Evolutionary conservation across 495 filamentous ascomycete genomes (phyloP).

Genomic region (Pyronema omphalodes): DNA sequence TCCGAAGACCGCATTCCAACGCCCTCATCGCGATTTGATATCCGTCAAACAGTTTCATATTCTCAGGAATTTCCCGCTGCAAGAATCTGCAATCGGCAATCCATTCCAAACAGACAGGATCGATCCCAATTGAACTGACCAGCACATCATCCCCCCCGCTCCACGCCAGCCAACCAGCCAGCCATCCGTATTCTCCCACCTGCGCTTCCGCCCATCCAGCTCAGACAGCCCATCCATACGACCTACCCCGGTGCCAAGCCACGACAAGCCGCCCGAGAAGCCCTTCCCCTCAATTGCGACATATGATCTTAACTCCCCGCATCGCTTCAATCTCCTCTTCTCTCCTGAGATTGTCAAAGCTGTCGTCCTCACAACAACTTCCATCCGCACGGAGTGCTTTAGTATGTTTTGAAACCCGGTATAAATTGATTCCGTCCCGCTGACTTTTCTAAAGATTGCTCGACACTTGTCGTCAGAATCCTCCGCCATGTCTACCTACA

Average conservation of each 20-base stretch:
- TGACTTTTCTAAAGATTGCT: slow-evolving; percentile 13
- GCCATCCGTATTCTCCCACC: no score
- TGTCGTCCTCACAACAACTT: not conserved
- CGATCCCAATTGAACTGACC: no score
- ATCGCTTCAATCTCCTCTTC: not conserved
- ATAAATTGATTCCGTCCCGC: not conserved
- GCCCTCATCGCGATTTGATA: no score
- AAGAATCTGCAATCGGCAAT: not conserved
- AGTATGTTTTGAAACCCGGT: not conserved
- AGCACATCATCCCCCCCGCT: no score
- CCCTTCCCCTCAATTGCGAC: not conserved
- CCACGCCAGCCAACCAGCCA: no score
- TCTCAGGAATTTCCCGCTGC: not conserved
- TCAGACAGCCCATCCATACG: not conserved
- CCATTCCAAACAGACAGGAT: not conserved
- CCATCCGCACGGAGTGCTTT: slow-evolving; percentile 1
- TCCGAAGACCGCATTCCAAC: no score
- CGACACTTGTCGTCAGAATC: slow-evolving; percentile 18
- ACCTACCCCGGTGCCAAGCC: not conserved
- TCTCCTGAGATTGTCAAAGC: not conserved
- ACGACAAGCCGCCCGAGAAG: not conserved
- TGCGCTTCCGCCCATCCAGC: no score
- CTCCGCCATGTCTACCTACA: slow-evolving; percentile 30
- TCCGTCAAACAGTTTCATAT: no score
- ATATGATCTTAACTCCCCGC: not conserved